Evolutionary conservation across 257 asterid species (phyloP), one percentile per base, ranked within the genome.

Genomic region (Thymus mandschuricus): DNA sequence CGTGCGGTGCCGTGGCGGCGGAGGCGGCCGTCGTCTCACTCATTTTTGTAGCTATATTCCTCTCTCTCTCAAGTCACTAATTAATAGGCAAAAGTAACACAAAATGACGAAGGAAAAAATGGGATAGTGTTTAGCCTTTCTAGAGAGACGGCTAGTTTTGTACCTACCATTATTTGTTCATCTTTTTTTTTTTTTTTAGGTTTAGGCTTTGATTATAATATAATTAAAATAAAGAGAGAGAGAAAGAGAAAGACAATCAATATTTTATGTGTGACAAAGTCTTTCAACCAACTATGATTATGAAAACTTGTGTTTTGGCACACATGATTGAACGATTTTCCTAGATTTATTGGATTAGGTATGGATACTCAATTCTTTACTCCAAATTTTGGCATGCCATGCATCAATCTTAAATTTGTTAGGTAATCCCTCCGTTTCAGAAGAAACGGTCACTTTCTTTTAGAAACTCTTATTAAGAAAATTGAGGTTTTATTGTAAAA

Each of bases 141-240:
- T 43, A 30, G 48, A 50, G 52, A 57, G 80, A 40, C 82, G 78
- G 76, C 81, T 46, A 35, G 34, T 45, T 41, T 69, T 73, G 79
- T 62, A 69, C 43, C 49, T 58, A 30, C 62, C 12, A 29, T 56
- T 8, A 50, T 33, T 66, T 51, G 4, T 8, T 12, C n/a, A 35
- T 31, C 15, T 10, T 43, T 51, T 10, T 15, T n/a, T n/a, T n/a
- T n/a, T 60, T 12, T 54, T 21, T 21, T 21, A 21, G 27, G 21
- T 31, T 54, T 61, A 30, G 30, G 43, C 35, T 27, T 4, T 6
- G n/a, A 45, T 73, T 45, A 40, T 29, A 59, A 21, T 12, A 35
- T 13, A 15, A 10, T 11, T 2, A 21, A 21, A 3, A 5, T 13
- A 50, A 21, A 52, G 0, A 46, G 10, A 27, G 44, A 44, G 34